Percentiles rank a stretch among this genome's conserved stretches.
Conservation (phyloP, 805 yeast species). For the Saccharomycopsis fibuligera region DNA sequence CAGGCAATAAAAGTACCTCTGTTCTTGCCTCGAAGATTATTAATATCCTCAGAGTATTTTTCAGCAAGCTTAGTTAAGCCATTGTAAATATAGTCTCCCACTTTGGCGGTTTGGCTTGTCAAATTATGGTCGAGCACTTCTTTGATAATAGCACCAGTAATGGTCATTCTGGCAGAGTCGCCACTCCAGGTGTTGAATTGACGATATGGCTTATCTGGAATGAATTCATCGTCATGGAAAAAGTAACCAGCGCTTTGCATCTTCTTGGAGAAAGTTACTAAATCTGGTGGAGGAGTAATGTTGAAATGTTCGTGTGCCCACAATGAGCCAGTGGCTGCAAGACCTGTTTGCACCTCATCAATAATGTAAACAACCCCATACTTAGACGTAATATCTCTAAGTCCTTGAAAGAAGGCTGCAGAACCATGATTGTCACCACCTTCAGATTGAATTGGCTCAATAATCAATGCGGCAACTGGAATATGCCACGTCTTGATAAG, state of each 20-base stretch:
- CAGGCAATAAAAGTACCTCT: conserved; percentile 60
- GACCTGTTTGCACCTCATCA: conserved; percentile 73
- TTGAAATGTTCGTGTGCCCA: conserved; percentile 72
- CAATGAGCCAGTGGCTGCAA: conserved; percentile 64
- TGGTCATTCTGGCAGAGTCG: conserved; percentile 61
- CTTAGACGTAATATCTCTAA: conserved; percentile 54
- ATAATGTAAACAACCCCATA: conserved; percentile 54
- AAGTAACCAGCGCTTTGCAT: conserved; percentile 71
- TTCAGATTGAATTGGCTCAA: conserved; percentile 65
- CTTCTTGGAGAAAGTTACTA: conserved; percentile 66
- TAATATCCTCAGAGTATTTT: conserved; percentile 36
- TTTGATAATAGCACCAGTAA: conserved; percentile 54
- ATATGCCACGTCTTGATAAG: conserved; percentile 35
- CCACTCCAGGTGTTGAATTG: conserved; percentile 80
- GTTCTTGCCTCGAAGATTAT: conserved; percentile 51
- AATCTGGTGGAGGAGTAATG: conserved; percentile 55
- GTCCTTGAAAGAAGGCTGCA: conserved; percentile 51
- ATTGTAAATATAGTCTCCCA: conserved; percentile 48
- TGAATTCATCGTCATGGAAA: conserved; percentile 51
- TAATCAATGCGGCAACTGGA: conserved; percentile 45
- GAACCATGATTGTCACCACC: conserved; percentile 75
- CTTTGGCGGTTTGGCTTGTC: conserved; percentile 41
- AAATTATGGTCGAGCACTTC: conserved; percentile 46
- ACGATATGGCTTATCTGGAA: conserved; percentile 57
- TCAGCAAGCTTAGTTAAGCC: conserved; percentile 33